Base-by-base conservation (phyloP, 352 stramenopile species). In the Phytophthora constricta region DNA sequence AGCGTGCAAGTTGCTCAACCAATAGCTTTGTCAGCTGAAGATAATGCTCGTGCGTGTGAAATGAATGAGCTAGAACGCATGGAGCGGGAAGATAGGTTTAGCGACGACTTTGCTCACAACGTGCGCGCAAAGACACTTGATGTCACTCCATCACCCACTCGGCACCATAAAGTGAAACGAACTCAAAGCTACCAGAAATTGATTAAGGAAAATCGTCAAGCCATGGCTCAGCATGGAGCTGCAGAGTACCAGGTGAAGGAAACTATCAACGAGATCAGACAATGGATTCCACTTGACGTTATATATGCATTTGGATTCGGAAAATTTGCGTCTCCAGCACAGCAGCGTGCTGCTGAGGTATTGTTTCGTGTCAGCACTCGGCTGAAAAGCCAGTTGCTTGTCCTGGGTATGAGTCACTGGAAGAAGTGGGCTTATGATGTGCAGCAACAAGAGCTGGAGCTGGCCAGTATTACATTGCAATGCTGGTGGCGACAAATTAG, bases 401-500 rank as follows among this genome's bases (percentile, higher is more conserved):
- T 75, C 13, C 50, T 82, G 27, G 84, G 78, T 3, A 63, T 90
- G 56, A 4, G 54, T 7, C 72, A 79, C 25, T 92, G 84, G 84
- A 78, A 76, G 41, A 31, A 57, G 0, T 74, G 78, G 27, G 48
- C 78, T 0, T 23, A 61, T 5, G 19, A 37, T 13, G 52, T 62
- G 13, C 67, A 42, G 43, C 23, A 75, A 27, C 59, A 56, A 4
- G 70, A 76, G 26, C 47, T 53, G 27, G 19, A 48, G 2, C 13
- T n/a, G 4, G 55, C 56, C 9, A 59, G 62, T 1, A 37, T 79
- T 14, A 42, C 60, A 3, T 46, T 84, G 2, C 84, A 92, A 60
- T 92, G 82, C 48, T 89, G 80, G 82, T 91, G 84, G 80, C 72
- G 84, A 2, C 72, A 83, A 34, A n/a, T 83, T 2, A 45, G 65